A percentile compares a stretch with the other conserved stretches of the same genome.
phyloP scores from a whole-genome alignment of 148 eudicot genomes.

The Vaccinium darrowii region DNA sequence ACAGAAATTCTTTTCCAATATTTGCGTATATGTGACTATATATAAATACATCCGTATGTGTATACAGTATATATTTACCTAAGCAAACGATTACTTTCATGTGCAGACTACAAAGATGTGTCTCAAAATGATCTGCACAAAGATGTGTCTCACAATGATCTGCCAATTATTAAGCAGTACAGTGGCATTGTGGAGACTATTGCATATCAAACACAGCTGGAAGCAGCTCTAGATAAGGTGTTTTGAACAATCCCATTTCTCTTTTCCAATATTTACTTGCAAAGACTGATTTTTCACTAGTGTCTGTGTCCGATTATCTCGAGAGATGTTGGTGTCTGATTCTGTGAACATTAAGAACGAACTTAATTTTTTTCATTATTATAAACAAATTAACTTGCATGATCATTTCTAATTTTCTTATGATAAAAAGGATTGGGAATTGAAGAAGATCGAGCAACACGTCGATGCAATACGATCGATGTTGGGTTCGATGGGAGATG shows the following conservation, averaged over 20 bases:
- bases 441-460: slow-evolving; percentile 9
- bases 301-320: no score
- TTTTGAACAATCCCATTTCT: not conserved
- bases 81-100: no score
- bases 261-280: not conserved
- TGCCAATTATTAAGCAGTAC: slow-evolving; percentile 28
- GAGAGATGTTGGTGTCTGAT: no score
- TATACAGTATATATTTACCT: not conserved
- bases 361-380: not conserved
- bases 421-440: slow-evolving; percentile 2
- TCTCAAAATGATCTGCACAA: slow-evolving; percentile 18
- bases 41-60: not conserved
- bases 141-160: slow-evolving; percentile 1
- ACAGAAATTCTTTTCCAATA: no score
- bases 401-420: not conserved
- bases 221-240: slow-evolving; percentile 15
- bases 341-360: not conserved
- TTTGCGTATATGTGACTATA: not conserved
- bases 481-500: slow-evolving; percentile 45
- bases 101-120: slow-evolving; percentile 27
- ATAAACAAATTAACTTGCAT: not conserved
- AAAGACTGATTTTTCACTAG: no score
- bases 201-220: slow-evolving; percentile 19
- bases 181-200: slow-evolving; percentile 21
- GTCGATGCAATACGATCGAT: slow-evolving; percentile 24